Conservation (phyloP, 805 yeast species). For the Saturnispora gosingensis region DNA sequence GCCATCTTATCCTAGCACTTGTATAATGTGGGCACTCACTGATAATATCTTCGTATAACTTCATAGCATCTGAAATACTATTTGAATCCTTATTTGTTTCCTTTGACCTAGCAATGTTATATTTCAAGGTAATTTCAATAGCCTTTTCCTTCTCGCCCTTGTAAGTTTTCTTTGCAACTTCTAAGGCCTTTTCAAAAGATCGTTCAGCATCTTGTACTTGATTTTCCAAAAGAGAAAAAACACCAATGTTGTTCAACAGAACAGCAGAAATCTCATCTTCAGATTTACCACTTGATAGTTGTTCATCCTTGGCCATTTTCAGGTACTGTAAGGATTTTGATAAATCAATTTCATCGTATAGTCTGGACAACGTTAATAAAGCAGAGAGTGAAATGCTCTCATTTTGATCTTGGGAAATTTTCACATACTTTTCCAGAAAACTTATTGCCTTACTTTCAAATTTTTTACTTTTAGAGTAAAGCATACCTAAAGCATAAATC, state of each 20-base stretch:
- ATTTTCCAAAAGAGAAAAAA: slow-evolving; percentile 55
- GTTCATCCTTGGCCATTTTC: slow-evolving; percentile 37
- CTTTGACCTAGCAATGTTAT: slow-evolving; percentile 69
- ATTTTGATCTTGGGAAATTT: slow-evolving; percentile 44
- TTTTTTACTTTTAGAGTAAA: slow-evolving; percentile 44
- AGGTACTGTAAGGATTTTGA: slow-evolving; percentile 60
- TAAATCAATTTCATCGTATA: slow-evolving; percentile 59
- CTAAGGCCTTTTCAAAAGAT: slow-evolving; percentile 34
- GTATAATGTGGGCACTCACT: slow-evolving; percentile 57
- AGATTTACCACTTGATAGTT: slow-evolving; percentile 27
- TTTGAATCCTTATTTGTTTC: slow-evolving; percentile 26
- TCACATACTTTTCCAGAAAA: slow-evolving; percentile 61
- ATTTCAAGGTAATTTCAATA: slow-evolving; percentile 40
- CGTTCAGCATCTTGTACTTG: slow-evolving; percentile 37
- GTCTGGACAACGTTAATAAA: slow-evolving; percentile 54
- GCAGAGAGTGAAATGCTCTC: slow-evolving; percentile 60
- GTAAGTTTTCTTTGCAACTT: slow-evolving; percentile 30
- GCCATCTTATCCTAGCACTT: slow-evolving; percentile 64
- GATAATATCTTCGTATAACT: slow-evolving; percentile 48
- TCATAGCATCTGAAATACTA: slow-evolving; percentile 23
- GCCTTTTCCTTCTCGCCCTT: slow-evolving; percentile 14
- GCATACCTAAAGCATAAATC: slow-evolving; percentile 62
- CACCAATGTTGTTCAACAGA: slow-evolving; percentile 77
- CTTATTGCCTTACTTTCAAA: slow-evolving; percentile 44
- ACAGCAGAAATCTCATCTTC: slow-evolving; percentile 45